Evolutionary conservation across 176 grass and related monocot species (phyloP).

Genomic region (Triticum turgidum): DNA sequence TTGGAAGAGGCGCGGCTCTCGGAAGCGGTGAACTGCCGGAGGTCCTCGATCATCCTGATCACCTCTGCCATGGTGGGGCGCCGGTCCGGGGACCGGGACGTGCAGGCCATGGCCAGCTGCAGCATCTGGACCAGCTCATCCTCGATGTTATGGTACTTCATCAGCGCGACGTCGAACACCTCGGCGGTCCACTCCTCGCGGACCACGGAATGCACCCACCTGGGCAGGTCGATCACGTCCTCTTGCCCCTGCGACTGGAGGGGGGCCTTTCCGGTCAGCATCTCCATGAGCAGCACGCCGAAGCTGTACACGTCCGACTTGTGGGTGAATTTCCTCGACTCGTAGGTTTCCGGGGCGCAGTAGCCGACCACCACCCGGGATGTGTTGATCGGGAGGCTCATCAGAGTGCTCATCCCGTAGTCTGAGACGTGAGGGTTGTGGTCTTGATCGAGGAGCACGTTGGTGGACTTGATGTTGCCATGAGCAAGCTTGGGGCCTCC

Average conservation of each 20-base stretch:
- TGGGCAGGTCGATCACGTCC: slow-evolving; percentile 66
- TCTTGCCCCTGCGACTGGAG: slow-evolving; percentile 86
- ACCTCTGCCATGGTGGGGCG: slow-evolving; percentile 75
- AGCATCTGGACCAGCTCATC: slow-evolving; percentile 97
- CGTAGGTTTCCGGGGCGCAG: slow-evolving; percentile 75
- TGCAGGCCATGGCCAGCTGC: slow-evolving; percentile 82
- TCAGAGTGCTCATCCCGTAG: slow-evolving; percentile 64
- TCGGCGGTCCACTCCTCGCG: slow-evolving; percentile 97
- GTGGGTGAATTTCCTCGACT: slow-evolving; percentile 79
- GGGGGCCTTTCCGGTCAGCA: slow-evolving; percentile 92
- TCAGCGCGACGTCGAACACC: slow-evolving; percentile 80
- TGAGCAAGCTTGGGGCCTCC: slow-evolving; percentile 75
- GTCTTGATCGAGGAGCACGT: slow-evolving; percentile 76
- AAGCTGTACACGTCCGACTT: slow-evolving; percentile 95
- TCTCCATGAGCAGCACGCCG: slow-evolving; percentile 91
- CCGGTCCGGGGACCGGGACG: slow-evolving; percentile 52
- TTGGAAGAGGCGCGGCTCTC: slow-evolving; percentile 45
- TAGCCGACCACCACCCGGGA: slow-evolving; percentile 62
- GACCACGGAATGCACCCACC: slow-evolving; percentile 90
- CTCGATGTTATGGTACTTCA: slow-evolving; percentile 61
- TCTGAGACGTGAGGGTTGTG: slow-evolving; percentile 74
- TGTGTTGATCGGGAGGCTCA: slow-evolving; percentile 61
- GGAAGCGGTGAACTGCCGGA: slow-evolving; percentile 46
- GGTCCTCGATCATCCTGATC: slow-evolving; percentile 74
- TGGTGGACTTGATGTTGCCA: slow-evolving; percentile 95